These are phyloP conservation scores for Cryphonectria radicalis DNA, from an alignment of 2,329 filamentous ascomycete genomes.

Conservation along the genomic window DNA sequence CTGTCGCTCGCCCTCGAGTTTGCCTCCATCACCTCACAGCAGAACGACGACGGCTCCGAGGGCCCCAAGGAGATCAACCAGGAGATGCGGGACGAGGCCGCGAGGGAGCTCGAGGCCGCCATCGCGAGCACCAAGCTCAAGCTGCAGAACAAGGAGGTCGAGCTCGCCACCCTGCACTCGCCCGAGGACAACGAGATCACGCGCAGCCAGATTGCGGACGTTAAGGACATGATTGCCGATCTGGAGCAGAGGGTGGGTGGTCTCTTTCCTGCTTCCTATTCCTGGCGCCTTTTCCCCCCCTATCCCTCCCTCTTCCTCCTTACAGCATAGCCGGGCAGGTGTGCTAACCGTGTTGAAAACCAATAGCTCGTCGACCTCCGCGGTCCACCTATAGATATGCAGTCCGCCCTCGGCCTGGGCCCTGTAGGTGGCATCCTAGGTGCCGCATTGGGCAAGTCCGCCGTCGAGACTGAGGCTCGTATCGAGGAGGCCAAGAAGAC, in stretches of 20 bases:
- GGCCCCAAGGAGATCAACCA: slow-evolving; percentile 65
- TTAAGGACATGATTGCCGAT: slow-evolving; percentile 77
- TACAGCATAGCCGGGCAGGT: neutral
- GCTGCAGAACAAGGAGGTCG: slow-evolving; percentile 70
- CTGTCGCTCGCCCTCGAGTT: slow-evolving; percentile 95
- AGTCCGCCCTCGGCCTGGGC: slow-evolving; percentile 57
- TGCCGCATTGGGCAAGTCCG: slow-evolving; percentile 64
- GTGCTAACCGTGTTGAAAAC: neutral
- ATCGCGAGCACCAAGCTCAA: slow-evolving; percentile 75
- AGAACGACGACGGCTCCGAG: slow-evolving; percentile 49
- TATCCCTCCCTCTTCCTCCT: neutral
- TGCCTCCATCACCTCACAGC: slow-evolving; percentile 72
- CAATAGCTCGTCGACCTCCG: slow-evolving; percentile 69
- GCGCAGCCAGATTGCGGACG: slow-evolving; percentile 68
- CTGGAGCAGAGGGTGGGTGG: slow-evolving; percentile 73
- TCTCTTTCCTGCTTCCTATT: neutral
- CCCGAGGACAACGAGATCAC: slow-evolving; percentile 70
- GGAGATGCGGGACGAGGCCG: slow-evolving; percentile 71
- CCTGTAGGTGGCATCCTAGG: slow-evolving; percentile 65
- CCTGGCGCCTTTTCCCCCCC: neutral
- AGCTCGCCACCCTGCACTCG: slow-evolving; percentile 64
- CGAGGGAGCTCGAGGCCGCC: slow-evolving; percentile 71
- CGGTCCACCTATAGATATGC: slow-evolving; percentile 63
- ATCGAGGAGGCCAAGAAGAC: slow-evolving; percentile 74
- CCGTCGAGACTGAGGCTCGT: slow-evolving; percentile 63